These are phyloP conservation scores for Pseudomassariella vexata DNA, from an alignment of 2,329 filamentous ascomycete genomes.

Conservation along the genomic window DNA sequence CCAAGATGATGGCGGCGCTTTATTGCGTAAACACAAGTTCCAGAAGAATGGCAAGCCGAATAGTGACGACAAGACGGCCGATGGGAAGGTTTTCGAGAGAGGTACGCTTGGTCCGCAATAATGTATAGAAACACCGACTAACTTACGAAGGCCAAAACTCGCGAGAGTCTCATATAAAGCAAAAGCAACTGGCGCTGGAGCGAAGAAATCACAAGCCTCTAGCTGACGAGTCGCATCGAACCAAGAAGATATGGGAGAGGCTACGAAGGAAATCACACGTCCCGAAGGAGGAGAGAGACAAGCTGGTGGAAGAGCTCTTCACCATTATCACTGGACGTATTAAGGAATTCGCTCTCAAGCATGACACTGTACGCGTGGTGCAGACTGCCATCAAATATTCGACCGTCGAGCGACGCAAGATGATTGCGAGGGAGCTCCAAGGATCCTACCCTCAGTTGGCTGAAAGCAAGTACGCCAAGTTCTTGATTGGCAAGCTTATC, in stretches of 20 bases:
- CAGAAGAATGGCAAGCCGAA: constrained; percentile 24
- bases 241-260: constrained; percentile 96
- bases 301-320: constrained; percentile 85
- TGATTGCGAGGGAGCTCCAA: constrained; percentile 81
- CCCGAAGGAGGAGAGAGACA: constrained; percentile 78
- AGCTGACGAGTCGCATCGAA: constrained; percentile 78
- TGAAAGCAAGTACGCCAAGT: constrained; percentile 96
- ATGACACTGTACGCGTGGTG: constrained; percentile 92
- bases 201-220: constrained; percentile 91
- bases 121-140: neutral
- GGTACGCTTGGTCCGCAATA: constrained; percentile 21
- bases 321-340: constrained; percentile 85
- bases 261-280: constrained; percentile 91
- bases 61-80: constrained; percentile 23
- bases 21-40: constrained; percentile 33
- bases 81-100: constrained; percentile 35
- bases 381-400: constrained; percentile 97
- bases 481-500: constrained; percentile 90
- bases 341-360: constrained; percentile 96
- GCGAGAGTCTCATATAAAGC: constrained; percentile 85
- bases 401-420: constrained; percentile 73
- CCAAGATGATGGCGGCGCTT: constrained; percentile 47
- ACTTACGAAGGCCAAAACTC: constrained; percentile 52
- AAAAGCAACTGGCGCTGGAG: constrained; percentile 81
- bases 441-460: constrained; percentile 80